Evolutionary conservation across 2,329 filamentous ascomycete species (phyloP).

Genomic region (Penicillium brasilianum): DNA sequence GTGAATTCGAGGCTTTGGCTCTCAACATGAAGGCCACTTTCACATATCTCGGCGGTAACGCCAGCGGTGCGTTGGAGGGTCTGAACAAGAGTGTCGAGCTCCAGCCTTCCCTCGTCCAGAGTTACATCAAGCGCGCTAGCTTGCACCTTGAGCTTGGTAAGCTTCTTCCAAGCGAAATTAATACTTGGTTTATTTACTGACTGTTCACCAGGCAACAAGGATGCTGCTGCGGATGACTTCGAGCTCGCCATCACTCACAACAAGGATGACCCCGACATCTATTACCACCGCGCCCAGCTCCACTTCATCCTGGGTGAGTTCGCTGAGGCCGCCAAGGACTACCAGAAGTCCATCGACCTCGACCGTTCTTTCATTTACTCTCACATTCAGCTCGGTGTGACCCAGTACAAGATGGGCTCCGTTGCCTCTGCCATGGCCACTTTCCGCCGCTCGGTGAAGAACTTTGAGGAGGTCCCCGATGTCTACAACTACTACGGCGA

Average conservation of each 20-base stretch:
- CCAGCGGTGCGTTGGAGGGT: constrained; percentile 78
- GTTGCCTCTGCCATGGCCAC: constrained; percentile 98
- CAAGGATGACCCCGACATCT: constrained; percentile 90
- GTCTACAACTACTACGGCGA: constrained; percentile 99
- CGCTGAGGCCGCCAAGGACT: constrained; percentile 92
- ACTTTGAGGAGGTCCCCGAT: constrained; percentile 93
- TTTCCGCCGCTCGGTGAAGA: constrained; percentile 96
- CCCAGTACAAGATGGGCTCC: constrained; percentile 99
- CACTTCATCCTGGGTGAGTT: constrained; percentile 98
- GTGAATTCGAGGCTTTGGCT: constrained; percentile 82
- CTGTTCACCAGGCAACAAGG: constrained; percentile 68
- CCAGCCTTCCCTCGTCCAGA: constrained; percentile 86
- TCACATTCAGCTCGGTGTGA: constrained; percentile 98
- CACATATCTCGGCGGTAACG: constrained; percentile 88
- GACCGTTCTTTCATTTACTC: constrained; percentile 98
- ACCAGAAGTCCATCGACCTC: constrained; percentile 98
- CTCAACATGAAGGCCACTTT: constrained; percentile 98
- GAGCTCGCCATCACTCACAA: constrained; percentile 83
- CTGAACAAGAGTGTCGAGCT: constrained; percentile 92
- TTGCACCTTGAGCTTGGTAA: constrained; percentile 92
- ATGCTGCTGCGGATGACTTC: constrained; percentile 87
- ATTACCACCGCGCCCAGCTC: constrained; percentile 97
- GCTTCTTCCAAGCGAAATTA: constrained; percentile 30
- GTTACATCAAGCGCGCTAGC: constrained; percentile 98
- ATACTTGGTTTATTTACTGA: constrained; percentile 36